Evolutionary conservation across 805 yeast species (phyloP).

Genomic region (Schwanniomyces polymorphus): DNA sequence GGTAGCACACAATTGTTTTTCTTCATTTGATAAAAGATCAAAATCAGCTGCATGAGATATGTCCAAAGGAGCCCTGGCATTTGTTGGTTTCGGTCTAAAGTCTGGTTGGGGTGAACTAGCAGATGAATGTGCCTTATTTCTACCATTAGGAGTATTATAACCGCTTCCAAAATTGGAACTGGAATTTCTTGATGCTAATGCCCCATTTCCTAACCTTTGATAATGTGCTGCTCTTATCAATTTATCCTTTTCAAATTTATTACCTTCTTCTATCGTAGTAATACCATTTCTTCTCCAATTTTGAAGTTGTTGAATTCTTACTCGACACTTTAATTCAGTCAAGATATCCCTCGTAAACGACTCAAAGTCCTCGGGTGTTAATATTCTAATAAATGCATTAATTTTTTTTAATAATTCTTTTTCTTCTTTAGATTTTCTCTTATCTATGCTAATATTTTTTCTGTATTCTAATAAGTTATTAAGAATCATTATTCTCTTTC

Average conservation of each 20-base stretch:
- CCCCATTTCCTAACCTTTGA: constrained; percentile 52
- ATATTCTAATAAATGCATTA: constrained; percentile 77
- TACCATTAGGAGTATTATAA: constrained; percentile 14
- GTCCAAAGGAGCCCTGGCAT: constrained; percentile 57
- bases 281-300: constrained; percentile 93
- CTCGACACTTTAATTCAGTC: constrained; percentile 74
- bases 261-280: constrained; percentile 78
- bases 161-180: constrained; percentile 19
- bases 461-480: constrained; percentile 84
- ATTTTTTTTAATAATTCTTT: constrained; percentile 74
- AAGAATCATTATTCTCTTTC: constrained; percentile 77
- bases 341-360: constrained; percentile 71
- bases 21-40: constrained; percentile 82
- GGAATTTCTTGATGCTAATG: constrained; percentile 9
- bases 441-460: constrained; percentile 76
- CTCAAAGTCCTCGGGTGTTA: constrained; percentile 80
- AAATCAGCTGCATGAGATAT: constrained; percentile 79
- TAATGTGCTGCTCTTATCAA: constrained; percentile 61
- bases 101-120: constrained; percentile 39
- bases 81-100: constrained; percentile 41
- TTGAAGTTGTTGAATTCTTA: constrained; percentile 85
- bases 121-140: constrained; percentile 21
- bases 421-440: constrained; percentile 84
- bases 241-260: constrained; percentile 86
- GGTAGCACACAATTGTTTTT: constrained; percentile 79